Percentiles rank a stretch among this genome's conserved stretches.
These are phyloP conservation scores for Sugiyamaella floridensis DNA, from an alignment of 805 yeast genomes.

Conservation along the genomic window DNA sequence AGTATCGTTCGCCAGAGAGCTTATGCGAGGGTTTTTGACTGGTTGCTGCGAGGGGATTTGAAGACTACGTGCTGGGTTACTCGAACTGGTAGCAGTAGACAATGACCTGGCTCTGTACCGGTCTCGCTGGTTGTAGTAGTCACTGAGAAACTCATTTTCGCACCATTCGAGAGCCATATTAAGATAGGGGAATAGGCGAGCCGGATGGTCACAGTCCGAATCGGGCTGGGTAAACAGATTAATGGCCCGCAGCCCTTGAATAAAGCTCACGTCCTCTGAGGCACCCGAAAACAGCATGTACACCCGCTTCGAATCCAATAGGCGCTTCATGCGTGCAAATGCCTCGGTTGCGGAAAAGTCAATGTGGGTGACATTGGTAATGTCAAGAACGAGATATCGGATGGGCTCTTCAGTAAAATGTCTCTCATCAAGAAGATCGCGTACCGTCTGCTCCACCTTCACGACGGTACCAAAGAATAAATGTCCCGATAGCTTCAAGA, in stretches of 20 bases:
- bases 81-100: background rate
- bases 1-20: slow-evolving; percentile 4
- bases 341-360: slow-evolving; percentile 98
- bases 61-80: background rate
- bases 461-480: slow-evolving; percentile 94
- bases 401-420: slow-evolving; percentile 49
- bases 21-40: slow-evolving; percentile 3
- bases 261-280: slow-evolving; percentile 54
- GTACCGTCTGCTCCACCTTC: slow-evolving; percentile 71
- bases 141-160: slow-evolving; percentile 77
- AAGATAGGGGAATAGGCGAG: slow-evolving; percentile 66
- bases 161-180: slow-evolving; percentile 95
- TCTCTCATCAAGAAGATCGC: slow-evolving; percentile 54
- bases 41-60: background rate
- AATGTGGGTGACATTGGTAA: slow-evolving; percentile 68
- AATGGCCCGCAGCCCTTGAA: slow-evolving; percentile 70
- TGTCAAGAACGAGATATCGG: slow-evolving; percentile 74
- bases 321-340: slow-evolving; percentile 75
- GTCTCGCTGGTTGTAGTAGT: slow-evolving; percentile 42
- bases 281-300: slow-evolving; percentile 76
- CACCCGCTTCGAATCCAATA: slow-evolving; percentile 61
- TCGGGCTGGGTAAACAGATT: slow-evolving; percentile 62
- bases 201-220: slow-evolving; percentile 33
- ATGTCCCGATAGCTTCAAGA: slow-evolving; percentile 80
- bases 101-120: slow-evolving; percentile 4